Base-by-base conservation (phyloP, 2,329 filamentous ascomycete genomes). In the Madurella fahalii region DNA sequence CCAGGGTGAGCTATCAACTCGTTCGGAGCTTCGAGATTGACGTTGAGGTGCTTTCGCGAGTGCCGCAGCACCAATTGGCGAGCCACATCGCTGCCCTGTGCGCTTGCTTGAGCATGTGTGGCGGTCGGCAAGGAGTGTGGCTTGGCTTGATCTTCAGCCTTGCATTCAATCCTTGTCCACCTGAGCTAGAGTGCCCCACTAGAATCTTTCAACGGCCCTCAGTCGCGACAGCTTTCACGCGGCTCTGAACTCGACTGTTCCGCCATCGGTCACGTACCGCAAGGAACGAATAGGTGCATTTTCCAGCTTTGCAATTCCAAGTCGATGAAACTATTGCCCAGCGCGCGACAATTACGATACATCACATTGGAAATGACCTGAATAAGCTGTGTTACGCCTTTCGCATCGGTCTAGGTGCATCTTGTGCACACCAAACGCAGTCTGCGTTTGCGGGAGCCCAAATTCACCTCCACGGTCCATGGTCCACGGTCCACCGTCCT, bases 11-110 rank as follows among this genome's bases (percentile, higher is more conserved):
- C 47, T 54, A 17, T 48, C 17, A 18, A 41, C 31, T 37, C 41
- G 42, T 32, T 48, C 42, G n/a, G 48, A 52, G 45, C 44, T 58
- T 52, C 44, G 48, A 52, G 56, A 49, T 52, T 52, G 56, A 46
- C 48, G 55, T 54, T 52, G 56, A 17, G 13, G 15, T 53, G 54
- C 39, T 49, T 50, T 54, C 25, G 25, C 7, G 25, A 25, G 48
- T 52, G 40, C 37, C 32, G 49, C 46, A 32, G 45, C 31, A 49
- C 42, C 40, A 52, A 52, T 52, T 18, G 45, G 11, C 34, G 44
- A 58, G 52, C 52, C 56, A 54, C 52, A 5, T 39, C 43, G 13
- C n/a, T 50, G 44, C 15, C 31, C 45, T 51, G 54, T 50, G 47
- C 47, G 31, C 39, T 13, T 30, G 39, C 15, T 42, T 2, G 16